Evolutionary conservation across 768 basidiomycete species (phyloP).

Genomic region (Sutorius australiensis): DNA sequence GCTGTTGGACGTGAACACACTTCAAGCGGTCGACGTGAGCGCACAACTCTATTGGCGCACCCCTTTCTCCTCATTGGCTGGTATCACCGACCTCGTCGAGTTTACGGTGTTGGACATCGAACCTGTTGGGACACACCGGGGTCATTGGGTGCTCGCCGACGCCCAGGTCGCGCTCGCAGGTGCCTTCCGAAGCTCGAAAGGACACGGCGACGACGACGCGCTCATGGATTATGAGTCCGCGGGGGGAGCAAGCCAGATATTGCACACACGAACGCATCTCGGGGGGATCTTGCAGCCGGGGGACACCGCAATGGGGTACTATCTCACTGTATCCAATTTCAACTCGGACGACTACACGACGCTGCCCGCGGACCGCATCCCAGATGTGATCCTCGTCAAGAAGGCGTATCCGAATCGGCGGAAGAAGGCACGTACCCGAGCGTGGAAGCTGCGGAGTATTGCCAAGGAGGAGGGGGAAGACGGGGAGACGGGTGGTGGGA

Average conservation of each 20-base stretch:
- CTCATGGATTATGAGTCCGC: conserved; percentile 62
- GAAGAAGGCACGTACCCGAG: conserved; percentile 83
- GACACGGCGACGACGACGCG: conserved; percentile 42
- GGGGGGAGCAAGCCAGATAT: conserved; percentile 70
- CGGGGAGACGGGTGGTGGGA: conserved; percentile 68
- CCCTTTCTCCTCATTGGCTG: conserved; percentile 82
- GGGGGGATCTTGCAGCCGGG: conserved; percentile 93
- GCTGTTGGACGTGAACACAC: conserved; percentile 83
- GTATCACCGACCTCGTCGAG: conserved; percentile 82
- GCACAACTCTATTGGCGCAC: conserved; percentile 85
- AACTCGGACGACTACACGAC: conserved; percentile 84
- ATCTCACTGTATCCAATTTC: conserved; percentile 85
- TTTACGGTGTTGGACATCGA: conserved; percentile 96
- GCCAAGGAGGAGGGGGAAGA: conserved; percentile 89
- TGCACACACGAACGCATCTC: conserved; percentile 94
- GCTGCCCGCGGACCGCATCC: conserved; percentile 63
- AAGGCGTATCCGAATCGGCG: conserved; percentile 93
- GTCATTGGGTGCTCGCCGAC: conserved; percentile 80
- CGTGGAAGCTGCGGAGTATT: conserved; percentile 89
- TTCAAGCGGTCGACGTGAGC: conserved; percentile 78
- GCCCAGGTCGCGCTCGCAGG: conserved; percentile 87
- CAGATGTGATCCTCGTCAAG: conserved; percentile 90
- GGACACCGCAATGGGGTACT: conserved; percentile 89
- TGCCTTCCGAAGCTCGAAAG: conserved; percentile 60
- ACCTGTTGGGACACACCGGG: conserved; percentile 62